Evolutionary conservation across 805 yeast species (phyloP).

Genomic region (Lipomyces oligophaga): DNA sequence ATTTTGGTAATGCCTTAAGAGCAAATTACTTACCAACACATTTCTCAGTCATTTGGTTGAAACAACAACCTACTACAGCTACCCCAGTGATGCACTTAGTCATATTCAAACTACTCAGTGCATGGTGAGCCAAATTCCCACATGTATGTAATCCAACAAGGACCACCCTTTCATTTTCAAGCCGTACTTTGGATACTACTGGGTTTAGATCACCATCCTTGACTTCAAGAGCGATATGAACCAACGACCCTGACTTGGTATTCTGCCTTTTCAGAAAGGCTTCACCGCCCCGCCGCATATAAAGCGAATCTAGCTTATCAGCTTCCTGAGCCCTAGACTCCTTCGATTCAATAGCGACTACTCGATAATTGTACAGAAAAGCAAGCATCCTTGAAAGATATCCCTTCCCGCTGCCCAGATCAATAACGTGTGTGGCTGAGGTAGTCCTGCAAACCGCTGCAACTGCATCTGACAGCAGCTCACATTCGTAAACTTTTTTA

Average conservation of each 20-base stretch:
- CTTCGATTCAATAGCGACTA: conserved; percentile 27
- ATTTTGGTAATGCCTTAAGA: neutral
- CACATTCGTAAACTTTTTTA: conserved; percentile 30
- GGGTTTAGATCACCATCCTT: conserved; percentile 17
- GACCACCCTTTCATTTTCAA: conserved; percentile 10
- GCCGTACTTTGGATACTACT: conserved; percentile 9
- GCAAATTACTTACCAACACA: conserved; percentile 1
- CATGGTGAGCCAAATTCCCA: conserved; percentile 29
- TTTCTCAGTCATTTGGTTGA: conserved; percentile 29
- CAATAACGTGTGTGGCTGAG: conserved; percentile 23
- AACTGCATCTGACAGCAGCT: conserved; percentile 16
- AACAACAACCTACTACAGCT: conserved; percentile 32
- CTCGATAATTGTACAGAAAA: conserved; percentile 17
- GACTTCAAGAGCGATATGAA: conserved; percentile 19
- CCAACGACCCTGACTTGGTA: conserved; percentile 10
- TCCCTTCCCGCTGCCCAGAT: conserved; percentile 33
- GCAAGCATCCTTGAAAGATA: conserved; percentile 29
- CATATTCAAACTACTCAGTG: conserved; percentile 23
- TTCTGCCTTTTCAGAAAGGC: conserved; percentile 6
- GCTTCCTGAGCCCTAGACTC: conserved; percentile 26
- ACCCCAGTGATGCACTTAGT: conserved; percentile 24
- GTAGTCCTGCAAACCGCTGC: conserved; percentile 9
- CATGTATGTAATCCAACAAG: conserved; percentile 31
- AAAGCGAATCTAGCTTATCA: conserved; percentile 20
- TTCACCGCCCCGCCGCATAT: conserved; percentile 16